Percentiles rank a stretch among this genome's conserved stretches.
These are phyloP conservation scores for Fagopyrum tataricum DNA, from an alignment of 148 eudicot species.

Conservation along the genomic window DNA sequence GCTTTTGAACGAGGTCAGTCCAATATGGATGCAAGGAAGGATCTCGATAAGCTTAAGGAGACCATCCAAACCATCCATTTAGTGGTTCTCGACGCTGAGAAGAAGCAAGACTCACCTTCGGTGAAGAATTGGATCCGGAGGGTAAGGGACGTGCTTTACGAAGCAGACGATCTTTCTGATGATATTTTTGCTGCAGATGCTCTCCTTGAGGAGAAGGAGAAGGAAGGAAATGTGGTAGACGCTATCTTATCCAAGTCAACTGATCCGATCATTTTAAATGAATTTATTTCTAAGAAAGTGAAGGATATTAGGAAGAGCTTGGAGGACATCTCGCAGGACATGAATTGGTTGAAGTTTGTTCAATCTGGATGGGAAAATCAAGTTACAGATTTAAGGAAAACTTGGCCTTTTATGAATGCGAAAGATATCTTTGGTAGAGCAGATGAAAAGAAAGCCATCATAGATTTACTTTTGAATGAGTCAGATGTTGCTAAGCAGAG, in stretches of 20 bases:
- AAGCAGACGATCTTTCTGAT: not conserved
- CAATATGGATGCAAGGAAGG: conserved; percentile 13
- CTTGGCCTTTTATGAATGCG: not conserved
- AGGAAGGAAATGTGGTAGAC: not conserved
- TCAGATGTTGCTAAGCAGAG: not conserved
- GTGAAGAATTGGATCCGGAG: conserved; percentile 17
- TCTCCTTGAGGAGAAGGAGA: not conserved
- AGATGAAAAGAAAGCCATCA: conserved; percentile 1
- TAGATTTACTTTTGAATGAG: conserved; percentile 1
- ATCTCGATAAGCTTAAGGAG: conserved; percentile 18
- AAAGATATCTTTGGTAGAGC: conserved; percentile 17
- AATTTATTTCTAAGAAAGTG: not conserved
- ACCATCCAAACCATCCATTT: conserved; percentile 19
- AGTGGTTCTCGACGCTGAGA: conserved; percentile 29
- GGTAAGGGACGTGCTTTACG: conserved; percentile 16
- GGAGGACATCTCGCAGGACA: not conserved
- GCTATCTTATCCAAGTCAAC: not conserved
- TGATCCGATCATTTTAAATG: not conserved
- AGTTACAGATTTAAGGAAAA: too few species aligned
- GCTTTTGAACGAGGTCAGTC: not conserved
- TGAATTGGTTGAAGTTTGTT: not conserved
- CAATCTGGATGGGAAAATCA: not conserved
- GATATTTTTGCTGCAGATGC: not conserved
- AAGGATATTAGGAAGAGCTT: not conserved
- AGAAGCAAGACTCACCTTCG: conserved; percentile 15